Percentiles rank a stretch among this genome's conserved stretches.
These are phyloP conservation scores for Hyaloscypha variabilis DNA, from an alignment of 495 filamentous ascomycete genomes.

Conservation along the genomic window DNA sequence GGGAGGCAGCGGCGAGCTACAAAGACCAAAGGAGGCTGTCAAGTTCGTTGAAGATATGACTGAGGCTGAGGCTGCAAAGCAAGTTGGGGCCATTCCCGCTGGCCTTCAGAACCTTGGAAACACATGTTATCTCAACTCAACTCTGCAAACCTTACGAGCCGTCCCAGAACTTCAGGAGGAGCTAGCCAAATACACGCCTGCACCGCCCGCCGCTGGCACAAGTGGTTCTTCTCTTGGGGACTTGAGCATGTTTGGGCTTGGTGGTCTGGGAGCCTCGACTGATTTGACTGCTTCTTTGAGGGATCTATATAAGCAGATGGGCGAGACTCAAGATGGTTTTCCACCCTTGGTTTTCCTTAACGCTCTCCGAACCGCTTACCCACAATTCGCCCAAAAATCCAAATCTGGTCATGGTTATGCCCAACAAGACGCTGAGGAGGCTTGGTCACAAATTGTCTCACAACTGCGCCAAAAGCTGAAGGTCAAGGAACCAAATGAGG, in stretches of 20 bases:
- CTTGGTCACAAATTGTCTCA: conserved; percentile 94
- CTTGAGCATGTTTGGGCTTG: conserved; percentile 37
- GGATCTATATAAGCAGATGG: conserved; percentile 92
- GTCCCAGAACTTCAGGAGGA: conserved; percentile 91
- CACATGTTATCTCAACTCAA: conserved; percentile 98
- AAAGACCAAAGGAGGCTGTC: conserved; percentile 76
- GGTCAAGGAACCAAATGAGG: conserved; percentile 48
- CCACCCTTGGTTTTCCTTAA: conserved; percentile 84
- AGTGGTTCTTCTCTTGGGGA: conserved; percentile 28
- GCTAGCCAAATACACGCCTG: conserved; percentile 66
- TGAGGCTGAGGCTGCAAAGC: conserved; percentile 83
- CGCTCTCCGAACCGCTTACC: conserved; percentile 76
- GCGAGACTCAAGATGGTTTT: conserved; percentile 85
- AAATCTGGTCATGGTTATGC: conserved; percentile 82
- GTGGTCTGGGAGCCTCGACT: conserved; percentile 56
- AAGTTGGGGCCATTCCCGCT: conserved; percentile 82
- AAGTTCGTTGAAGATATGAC: conserved; percentile 98
- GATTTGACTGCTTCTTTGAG: conserved; percentile 83
- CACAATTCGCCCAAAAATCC: conserved; percentile 90
- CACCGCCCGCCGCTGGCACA: conserved; percentile 27
- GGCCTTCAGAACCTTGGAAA: conserved; percentile 94
- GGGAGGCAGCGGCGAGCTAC: conserved; percentile 54
- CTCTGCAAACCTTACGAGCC: conserved; percentile 82
- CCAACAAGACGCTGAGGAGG: conserved; percentile 97
- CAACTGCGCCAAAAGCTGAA: conserved; percentile 81